These are phyloP conservation scores for Fusarium clavum DNA, from an alignment of 2,329 filamentous ascomycete genomes.

Conservation along the genomic window DNA sequence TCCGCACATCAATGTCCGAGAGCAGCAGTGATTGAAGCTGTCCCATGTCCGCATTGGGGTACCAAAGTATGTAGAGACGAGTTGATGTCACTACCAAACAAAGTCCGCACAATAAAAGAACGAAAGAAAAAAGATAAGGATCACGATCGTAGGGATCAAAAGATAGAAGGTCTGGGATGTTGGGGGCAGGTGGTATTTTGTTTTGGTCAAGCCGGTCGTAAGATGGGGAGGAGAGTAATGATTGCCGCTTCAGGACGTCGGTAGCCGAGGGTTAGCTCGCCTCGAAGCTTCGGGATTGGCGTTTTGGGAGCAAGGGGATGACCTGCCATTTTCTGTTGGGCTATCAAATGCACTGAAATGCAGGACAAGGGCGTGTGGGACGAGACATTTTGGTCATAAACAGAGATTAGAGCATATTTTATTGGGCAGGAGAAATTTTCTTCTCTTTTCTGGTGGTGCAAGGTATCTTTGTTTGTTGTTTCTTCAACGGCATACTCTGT, in stretches of 20 bases:
- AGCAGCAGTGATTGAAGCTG: slow-evolving; percentile 10
- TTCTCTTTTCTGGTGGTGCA: neutral
- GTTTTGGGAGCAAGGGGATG: slow-evolving; percentile 20
- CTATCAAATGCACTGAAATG: slow-evolving; percentile 4
- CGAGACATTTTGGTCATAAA: slow-evolving; percentile 43
- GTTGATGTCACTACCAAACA: slow-evolving; percentile 1
- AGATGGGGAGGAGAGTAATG: slow-evolving; percentile 28
- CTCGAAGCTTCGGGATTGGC: slow-evolving; percentile 38
- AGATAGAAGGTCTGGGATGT: slow-evolving; percentile 29
- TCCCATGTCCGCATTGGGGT: slow-evolving; percentile 6
- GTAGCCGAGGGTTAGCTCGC: slow-evolving; percentile 44
- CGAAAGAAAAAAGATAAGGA: slow-evolving; percentile 3
- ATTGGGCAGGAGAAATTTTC: neutral
- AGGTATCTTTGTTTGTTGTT: slow-evolving; percentile 6
- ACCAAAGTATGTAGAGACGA: slow-evolving; percentile 4
- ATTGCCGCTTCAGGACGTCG: slow-evolving; percentile 38
- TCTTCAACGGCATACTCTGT: slow-evolving; percentile 14
- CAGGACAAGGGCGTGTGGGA: slow-evolving; percentile 27
- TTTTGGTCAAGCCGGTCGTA: slow-evolving; percentile 31
- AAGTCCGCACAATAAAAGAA: neutral
- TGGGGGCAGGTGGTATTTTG: slow-evolving; percentile 45
- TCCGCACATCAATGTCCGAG: slow-evolving; percentile 31
- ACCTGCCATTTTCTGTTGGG: slow-evolving; percentile 7
- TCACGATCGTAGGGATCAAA: slow-evolving; percentile 29
- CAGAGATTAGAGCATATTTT: slow-evolving; percentile 6